These are phyloP conservation scores for Glebionis coronaria DNA, from an alignment of 129 eudicot genomes.

Conservation along the genomic window DNA sequence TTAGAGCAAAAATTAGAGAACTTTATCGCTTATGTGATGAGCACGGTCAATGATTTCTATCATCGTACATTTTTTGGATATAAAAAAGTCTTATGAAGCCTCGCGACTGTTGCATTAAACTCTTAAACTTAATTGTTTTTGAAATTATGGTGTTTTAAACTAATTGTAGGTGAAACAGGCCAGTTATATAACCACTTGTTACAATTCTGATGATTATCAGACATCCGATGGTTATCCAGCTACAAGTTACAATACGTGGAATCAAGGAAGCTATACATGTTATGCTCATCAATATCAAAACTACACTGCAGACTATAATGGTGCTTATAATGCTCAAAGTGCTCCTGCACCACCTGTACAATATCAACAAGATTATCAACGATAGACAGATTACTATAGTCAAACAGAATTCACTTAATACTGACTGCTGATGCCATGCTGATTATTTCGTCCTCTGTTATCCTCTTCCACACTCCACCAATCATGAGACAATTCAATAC, in stretches of 20 bases:
- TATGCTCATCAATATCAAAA: slow-evolving; percentile 69
- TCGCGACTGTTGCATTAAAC: too few relatives aligned
- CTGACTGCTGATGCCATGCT: slow-evolving; percentile 47
- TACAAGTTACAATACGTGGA: slow-evolving; percentile 62
- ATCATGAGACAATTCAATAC: slow-evolving; percentile 43
- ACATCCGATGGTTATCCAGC: slow-evolving; percentile 82
- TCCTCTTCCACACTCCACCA: slow-evolving; percentile 66
- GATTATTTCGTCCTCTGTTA: slow-evolving; percentile 42
- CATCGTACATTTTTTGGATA: too few relatives aligned
- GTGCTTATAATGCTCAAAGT: too few relatives aligned
- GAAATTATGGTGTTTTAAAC: too few relatives aligned
- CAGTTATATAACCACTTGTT: slow-evolving; percentile 97
- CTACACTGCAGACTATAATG: slow-evolving; percentile 59
- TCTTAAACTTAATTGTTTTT: too few relatives aligned
- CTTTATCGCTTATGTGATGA: too few relatives aligned
- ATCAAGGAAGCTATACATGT: slow-evolving; percentile 67
- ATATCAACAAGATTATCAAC: slow-evolving; percentile 82
- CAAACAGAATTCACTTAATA: slow-evolving; percentile 78
- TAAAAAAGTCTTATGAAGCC: too few relatives aligned
- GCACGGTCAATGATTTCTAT: too few relatives aligned
- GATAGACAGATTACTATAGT: slow-evolving; percentile 83
- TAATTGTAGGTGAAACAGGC: too few relatives aligned
- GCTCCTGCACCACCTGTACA: slow-evolving; percentile 50
- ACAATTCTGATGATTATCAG: slow-evolving; percentile 99
- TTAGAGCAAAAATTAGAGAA: too few relatives aligned